Percentiles rank a stretch among this genome's conserved stretches.
phyloP scores from a whole-genome alignment of 129 eudicot species.

The Centaurea solstitialis region DNA sequence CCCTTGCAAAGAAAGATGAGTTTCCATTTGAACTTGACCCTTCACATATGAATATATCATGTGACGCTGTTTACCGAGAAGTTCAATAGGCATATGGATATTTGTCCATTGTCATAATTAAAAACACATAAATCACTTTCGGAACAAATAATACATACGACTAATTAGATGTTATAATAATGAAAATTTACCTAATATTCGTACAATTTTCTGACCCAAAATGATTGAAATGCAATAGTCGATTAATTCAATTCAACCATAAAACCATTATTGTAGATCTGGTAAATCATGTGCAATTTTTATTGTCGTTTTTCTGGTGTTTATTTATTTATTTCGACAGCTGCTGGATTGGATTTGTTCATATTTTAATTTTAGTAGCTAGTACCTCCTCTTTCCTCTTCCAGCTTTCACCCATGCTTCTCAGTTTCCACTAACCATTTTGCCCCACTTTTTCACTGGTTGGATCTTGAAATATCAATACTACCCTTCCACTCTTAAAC shows the following conservation, averaged over 20 bases:
- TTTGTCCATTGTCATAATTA: background rate
- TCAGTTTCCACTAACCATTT: constrained; percentile 2
- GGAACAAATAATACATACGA: background rate
- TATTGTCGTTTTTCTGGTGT: constrained; percentile 38
- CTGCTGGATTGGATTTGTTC: constrained; percentile 29
- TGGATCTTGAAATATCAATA: constrained; percentile 10
- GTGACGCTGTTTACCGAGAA: no score
- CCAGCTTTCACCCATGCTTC: constrained; percentile 41
- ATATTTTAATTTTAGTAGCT: constrained; percentile 3
- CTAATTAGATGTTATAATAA: background rate
- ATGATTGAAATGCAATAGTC: constrained; percentile 12
- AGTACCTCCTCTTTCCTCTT: constrained; percentile 12
- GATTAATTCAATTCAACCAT: background rate
- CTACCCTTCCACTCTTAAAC: constrained; percentile 13
- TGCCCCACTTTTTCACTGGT: constrained; percentile 20
- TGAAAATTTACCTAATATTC: background rate
- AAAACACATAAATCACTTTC: background rate
- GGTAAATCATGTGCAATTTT: constrained; percentile 33
- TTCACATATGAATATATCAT: no score
- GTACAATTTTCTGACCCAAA: background rate
- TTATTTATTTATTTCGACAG: constrained; percentile 28
- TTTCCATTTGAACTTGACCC: no score
- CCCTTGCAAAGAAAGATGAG: no score
- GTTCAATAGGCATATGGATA: background rate
- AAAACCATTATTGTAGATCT: constrained; percentile 19